These are phyloP conservation scores for Thyridium curvatum DNA, from an alignment of 2,329 filamentous ascomycete genomes.

Conservation along the genomic window DNA sequence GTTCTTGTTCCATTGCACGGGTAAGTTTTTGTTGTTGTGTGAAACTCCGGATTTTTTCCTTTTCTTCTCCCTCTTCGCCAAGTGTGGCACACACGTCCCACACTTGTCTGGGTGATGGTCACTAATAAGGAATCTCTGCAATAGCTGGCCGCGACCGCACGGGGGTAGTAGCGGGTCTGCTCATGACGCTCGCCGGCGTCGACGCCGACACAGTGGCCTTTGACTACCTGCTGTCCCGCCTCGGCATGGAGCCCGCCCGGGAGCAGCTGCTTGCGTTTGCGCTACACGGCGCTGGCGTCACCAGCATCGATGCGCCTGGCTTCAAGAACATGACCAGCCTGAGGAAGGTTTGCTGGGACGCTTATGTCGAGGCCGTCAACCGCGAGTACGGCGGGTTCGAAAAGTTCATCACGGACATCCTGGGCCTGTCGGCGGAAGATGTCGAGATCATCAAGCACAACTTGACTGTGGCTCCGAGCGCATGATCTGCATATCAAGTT, in stretches of 20 bases:
- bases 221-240: constrained; percentile 48
- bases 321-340: constrained; percentile 42
- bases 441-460: constrained; percentile 40
- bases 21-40: constrained; percentile 26
- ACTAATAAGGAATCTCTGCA: no score
- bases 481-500: no score
- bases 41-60: no score
- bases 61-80: background rate
- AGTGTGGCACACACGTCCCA: no score
- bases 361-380: constrained; percentile 36
- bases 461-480: constrained; percentile 15
- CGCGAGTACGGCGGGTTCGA: constrained; percentile 41
- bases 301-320: constrained; percentile 33
- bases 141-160: constrained; percentile 49
- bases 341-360: constrained; percentile 35
- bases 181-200: constrained; percentile 44
- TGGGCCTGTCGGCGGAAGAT: constrained; percentile 41
- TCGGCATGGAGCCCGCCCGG: constrained; percentile 45
- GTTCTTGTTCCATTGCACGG: constrained; percentile 49
- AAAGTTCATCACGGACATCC: constrained; percentile 34
- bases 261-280: constrained; percentile 38
- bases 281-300: constrained; percentile 25
- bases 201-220: constrained; percentile 31
- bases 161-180: constrained; percentile 41
- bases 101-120: no score